These are phyloP conservation scores for Collybia sordida DNA, from an alignment of 768 basidiomycete genomes.

Conservation along the genomic window DNA sequence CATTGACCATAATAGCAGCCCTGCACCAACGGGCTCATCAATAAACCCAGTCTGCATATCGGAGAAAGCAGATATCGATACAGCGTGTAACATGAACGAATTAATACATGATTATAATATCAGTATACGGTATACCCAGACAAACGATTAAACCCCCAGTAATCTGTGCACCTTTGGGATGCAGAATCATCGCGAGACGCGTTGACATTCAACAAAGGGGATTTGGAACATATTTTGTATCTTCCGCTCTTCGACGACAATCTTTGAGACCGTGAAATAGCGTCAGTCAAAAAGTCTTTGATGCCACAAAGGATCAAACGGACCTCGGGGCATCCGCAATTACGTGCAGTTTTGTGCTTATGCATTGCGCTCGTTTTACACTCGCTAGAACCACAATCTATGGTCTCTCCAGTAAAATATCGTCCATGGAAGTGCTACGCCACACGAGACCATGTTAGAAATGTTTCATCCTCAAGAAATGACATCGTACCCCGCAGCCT, in stretches of 20 bases:
- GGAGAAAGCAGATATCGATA: constrained; percentile 1
- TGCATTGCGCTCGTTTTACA: constrained; percentile 42
- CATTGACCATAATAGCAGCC: no score
- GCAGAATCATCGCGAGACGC: constrained; percentile 29
- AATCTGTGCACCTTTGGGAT: background rate
- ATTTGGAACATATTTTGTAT: constrained; percentile 50
- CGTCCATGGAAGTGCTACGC: constrained; percentile 47
- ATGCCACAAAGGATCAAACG: background rate
- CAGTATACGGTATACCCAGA: constrained; percentile 1
- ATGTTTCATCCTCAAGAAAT: background rate
- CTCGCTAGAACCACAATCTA: constrained; percentile 34
- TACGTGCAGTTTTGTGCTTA: constrained; percentile 41
- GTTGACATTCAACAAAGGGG: constrained; percentile 39
- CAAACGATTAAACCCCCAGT: background rate
- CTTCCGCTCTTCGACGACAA: constrained; percentile 39
- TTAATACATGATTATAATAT: constrained; percentile 1
- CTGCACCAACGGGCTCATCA: no score
- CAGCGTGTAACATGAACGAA: background rate
- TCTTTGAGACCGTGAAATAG: constrained; percentile 20
- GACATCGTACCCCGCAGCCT: constrained; percentile 44
- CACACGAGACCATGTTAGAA: constrained; percentile 13
- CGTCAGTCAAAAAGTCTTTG: background rate
- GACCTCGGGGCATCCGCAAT: constrained; percentile 44
- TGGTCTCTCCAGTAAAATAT: constrained; percentile 45
- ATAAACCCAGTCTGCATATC: no score